phyloP scores from a whole-genome alignment of 306 rosid genomes.

The Acacia acuminata region DNA sequence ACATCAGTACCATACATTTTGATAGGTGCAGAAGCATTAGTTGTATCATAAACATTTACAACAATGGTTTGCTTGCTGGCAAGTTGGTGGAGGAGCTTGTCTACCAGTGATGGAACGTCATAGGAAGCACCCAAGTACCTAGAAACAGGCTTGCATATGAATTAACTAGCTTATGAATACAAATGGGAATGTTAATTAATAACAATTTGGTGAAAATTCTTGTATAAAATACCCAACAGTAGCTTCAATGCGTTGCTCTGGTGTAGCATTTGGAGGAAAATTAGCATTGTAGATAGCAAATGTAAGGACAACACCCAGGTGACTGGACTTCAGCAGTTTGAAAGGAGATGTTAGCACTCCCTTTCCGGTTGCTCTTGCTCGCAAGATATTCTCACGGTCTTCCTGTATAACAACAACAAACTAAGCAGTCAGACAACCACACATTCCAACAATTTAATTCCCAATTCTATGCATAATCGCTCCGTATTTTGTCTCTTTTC shows the following conservation, averaged over 20 bases:
- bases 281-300: slow-evolving; percentile 75
- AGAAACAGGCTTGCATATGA: slow-evolving; percentile 26
- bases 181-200: background rate
- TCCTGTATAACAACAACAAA: slow-evolving; percentile 50
- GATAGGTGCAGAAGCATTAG: no score
- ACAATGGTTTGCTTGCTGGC: no score
- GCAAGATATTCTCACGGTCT: slow-evolving; percentile 91
- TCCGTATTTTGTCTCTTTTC: background rate
- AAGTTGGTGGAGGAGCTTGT: no score
- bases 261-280: slow-evolving; percentile 73
- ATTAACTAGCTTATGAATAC: slow-evolving; percentile 29
- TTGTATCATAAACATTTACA: no score
- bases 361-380: slow-evolving; percentile 89
- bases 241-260: slow-evolving; percentile 72
- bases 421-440: slow-evolving; percentile 22
- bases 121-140: slow-evolving; percentile 97
- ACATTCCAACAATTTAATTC: slow-evolving; percentile 26
- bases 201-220: background rate
- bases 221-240: slow-evolving; percentile 73
- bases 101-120: slow-evolving; percentile 92
- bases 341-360: slow-evolving; percentile 97
- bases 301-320: slow-evolving; percentile 92
- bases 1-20: no score
- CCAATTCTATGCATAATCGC: slow-evolving; percentile 4
- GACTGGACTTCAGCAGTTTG: slow-evolving; percentile 88